phyloP scores from a whole-genome alignment of 768 basidiomycete species.

The Panellus pusillus region DNA sequence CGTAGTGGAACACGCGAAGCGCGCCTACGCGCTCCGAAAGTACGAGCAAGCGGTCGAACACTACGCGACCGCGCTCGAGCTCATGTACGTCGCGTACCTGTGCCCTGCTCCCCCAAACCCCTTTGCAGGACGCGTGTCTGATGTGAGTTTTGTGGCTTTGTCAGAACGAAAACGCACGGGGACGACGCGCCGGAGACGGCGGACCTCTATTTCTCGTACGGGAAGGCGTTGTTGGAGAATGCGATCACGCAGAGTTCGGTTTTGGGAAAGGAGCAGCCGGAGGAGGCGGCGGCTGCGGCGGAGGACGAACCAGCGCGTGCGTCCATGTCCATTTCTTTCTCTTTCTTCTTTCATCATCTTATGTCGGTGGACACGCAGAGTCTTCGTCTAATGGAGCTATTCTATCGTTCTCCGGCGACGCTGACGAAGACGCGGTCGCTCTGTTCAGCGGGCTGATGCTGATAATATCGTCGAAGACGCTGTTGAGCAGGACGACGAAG shows the following conservation, averaged over 20 bases:
- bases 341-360: conserved; percentile 13
- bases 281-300: conserved; percentile 42
- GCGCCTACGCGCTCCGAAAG: conserved; percentile 84
- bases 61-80: conserved; percentile 82
- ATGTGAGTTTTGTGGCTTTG: too few relatives aligned
- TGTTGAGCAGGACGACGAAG: conserved; percentile 43
- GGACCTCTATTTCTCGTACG: conserved; percentile 88
- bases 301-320: conserved; percentile 30
- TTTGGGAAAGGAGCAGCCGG: conserved; percentile 83
- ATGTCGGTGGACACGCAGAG: not conserved
- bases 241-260: conserved; percentile 85
- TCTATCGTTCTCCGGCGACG: conserved; percentile 81
- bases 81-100: conserved; percentile 61
- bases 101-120: conserved; percentile 1
- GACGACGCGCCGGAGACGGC: conserved; percentile 85
- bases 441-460: conserved; percentile 63
- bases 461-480: conserved; percentile 45
- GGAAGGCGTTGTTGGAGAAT: conserved; percentile 90
- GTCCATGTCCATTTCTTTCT: conserved; percentile 1
- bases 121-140: too few relatives aligned
- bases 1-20: conserved; percentile 76
- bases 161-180: conserved; percentile 68
- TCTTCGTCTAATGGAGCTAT: conserved; percentile 51
- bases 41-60: conserved; percentile 84
- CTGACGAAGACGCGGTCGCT: conserved; percentile 64